phyloP scores from a whole-genome alignment of 176 grass and related monocot genomes.

The Eleusine coracana region DNA sequence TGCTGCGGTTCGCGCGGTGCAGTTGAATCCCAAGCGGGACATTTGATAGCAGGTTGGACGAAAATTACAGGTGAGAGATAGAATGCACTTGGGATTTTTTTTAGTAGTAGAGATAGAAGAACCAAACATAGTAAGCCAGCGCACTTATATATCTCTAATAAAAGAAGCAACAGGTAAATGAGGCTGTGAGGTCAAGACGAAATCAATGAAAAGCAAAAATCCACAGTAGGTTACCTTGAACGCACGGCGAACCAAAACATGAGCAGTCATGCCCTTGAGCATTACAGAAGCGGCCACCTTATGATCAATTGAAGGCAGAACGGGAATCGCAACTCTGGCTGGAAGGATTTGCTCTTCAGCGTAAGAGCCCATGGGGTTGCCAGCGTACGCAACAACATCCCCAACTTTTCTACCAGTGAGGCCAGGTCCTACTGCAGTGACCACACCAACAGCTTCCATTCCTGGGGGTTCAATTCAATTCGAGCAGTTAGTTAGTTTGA shows the following conservation, averaged over 20 bases:
- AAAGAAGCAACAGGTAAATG: constrained; percentile 4
- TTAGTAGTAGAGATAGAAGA: no score
- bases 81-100: no score
- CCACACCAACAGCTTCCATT: constrained; percentile 88
- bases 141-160: background rate
- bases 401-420: constrained; percentile 80
- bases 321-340: constrained; percentile 58
- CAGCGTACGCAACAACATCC: constrained; percentile 81
- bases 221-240: constrained; percentile 45
- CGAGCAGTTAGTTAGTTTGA: background rate
- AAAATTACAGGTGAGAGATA: no score
- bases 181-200: no score
- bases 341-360: constrained; percentile 86
- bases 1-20: no score
- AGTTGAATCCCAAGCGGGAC: no score
- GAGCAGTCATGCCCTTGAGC: constrained; percentile 91
- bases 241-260: constrained; percentile 64
- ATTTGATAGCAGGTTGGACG: no score
- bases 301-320: constrained; percentile 65
- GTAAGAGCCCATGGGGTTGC: constrained; percentile 84
- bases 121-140: no score
- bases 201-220: background rate
- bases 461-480: constrained; percentile 45
- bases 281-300: constrained; percentile 67
- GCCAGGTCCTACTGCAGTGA: constrained; percentile 78